Percentiles rank a stretch among this genome's conserved stretches.
These are phyloP conservation scores for Colletotrichum sp. DNA, from an alignment of 2,329 filamentous ascomycete species.

Conservation along the genomic window DNA sequence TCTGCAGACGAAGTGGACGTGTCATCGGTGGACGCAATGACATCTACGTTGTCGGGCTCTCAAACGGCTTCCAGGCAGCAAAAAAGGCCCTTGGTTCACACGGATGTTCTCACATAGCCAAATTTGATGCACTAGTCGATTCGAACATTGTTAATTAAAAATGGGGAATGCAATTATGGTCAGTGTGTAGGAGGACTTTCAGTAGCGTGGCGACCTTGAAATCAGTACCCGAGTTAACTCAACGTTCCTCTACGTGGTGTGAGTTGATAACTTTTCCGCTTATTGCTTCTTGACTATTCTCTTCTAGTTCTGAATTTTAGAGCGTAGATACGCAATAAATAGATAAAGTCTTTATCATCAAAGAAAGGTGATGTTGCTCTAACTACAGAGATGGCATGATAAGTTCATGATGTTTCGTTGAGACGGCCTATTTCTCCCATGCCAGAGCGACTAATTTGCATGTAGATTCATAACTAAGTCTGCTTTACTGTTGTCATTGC, in stretches of 20 bases:
- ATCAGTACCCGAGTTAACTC: not conserved
- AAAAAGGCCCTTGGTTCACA: not conserved
- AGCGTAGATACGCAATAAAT: fast-evolving
- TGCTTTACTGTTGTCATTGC: not conserved
- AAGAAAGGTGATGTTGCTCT: not conserved
- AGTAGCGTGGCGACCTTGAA: not conserved
- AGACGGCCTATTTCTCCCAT: not conserved
- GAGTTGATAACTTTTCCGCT: not conserved
- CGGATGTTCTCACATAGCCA: not conserved
- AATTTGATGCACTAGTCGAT: not conserved
- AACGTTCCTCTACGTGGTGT: not conserved
- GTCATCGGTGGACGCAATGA: not conserved
- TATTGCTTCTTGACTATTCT: not conserved
- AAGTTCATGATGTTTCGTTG: not conserved
- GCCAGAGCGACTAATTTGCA: not conserved
- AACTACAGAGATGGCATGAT: not conserved
- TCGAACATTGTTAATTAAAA: fast-evolving
- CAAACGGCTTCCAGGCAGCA: not conserved
- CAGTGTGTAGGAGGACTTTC: not conserved
- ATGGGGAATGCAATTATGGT: not conserved
- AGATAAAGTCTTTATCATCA: not conserved
- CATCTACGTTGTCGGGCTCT: not conserved
- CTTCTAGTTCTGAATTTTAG: not conserved
- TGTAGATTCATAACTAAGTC: not conserved
- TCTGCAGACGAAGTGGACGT: not conserved